Base-by-base conservation (phyloP, 306 rosid species). In the Malus sylvestris region DNA sequence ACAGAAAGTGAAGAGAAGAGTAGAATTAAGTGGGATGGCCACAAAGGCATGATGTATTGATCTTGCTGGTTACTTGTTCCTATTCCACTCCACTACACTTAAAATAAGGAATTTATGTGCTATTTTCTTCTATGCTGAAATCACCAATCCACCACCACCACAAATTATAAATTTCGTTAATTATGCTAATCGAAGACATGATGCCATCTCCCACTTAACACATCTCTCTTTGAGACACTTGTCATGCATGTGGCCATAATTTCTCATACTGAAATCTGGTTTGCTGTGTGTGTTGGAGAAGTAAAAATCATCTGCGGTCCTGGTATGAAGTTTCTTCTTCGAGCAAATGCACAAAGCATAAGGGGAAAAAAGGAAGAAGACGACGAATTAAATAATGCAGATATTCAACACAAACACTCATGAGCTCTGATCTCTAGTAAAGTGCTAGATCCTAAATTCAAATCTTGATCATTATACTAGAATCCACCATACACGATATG, bases 191-290 rank as follows among this genome's bases (percentile, higher is more conserved):
- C 42, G 65, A 65, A 73, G 74, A 79, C 53, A 78, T 85, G 90
- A 86, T 81, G 89, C 57, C 68, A 79, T 59, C 62, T 78, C 80
- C 89, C 89, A 89, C 89, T 82, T 44, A 53, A 10, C 14, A 12
- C n/a, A 79, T 66, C 67, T 83, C 84, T 80, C 68, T 74, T 73
- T 81, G 75, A 80, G 81, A 79, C 72, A 82, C 74, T 6, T 18
- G 72, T 77, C 52, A 71, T 82, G 52, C 45, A 40, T 40, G 45
- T 40, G 45, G 42, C 42, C 42, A 35, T 7, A 35, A 6, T 35
- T 35, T 35, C 42, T 35, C 42, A 35, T 35, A 7, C 42, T 35
- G 42, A 35, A 35, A 35, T 35, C 42, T 35, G 9, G 42, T 35
- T 6, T 40, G 19, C 42, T 58, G 40, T 72, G 2, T 9, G 4